A percentile compares a stretch with the other conserved stretches of the same genome.
Evolutionary conservation across 1,284 basidiomycete species (phyloP).

Genomic region (Stereum hirsutum): DNA sequence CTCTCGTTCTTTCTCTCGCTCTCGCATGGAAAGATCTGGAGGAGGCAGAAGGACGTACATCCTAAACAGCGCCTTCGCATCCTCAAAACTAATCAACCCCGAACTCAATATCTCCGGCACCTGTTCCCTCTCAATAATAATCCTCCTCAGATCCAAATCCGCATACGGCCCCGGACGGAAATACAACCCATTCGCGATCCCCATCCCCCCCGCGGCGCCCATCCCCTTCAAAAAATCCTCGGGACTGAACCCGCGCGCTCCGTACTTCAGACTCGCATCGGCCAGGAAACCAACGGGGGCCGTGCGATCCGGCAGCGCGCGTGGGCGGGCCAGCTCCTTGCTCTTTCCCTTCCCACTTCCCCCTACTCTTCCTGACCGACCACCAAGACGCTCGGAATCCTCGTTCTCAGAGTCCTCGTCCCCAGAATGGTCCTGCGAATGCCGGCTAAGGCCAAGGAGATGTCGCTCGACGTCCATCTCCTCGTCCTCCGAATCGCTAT

Average conservation of each 20-base stretch:
- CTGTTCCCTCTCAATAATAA: constrained; percentile 32
- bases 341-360: background rate
- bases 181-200: constrained; percentile 19
- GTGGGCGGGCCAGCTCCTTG: constrained; percentile 3
- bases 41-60: constrained; percentile 24
- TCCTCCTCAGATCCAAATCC: constrained; percentile 26
- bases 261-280: constrained; percentile 17
- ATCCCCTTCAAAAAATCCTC: no score
- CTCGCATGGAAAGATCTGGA: background rate
- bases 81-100: constrained; percentile 31
- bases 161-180: constrained; percentile 22
- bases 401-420: no score
- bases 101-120: constrained; percentile 34
- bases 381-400: no score
- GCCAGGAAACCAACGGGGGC: constrained; percentile 24
- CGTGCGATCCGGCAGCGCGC: constrained; percentile 13
- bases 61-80: constrained; percentile 33
- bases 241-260: no score
- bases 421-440: no score
- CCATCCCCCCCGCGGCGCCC: constrained; percentile 10
- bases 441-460: background rate
- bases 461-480: constrained; percentile 14
- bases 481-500: background rate
- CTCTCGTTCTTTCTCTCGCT: no score
- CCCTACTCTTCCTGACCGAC: no score